Evolutionary conservation across 345 rosid species (phyloP).

Genomic region (Bruguiera parviflora): DNA sequence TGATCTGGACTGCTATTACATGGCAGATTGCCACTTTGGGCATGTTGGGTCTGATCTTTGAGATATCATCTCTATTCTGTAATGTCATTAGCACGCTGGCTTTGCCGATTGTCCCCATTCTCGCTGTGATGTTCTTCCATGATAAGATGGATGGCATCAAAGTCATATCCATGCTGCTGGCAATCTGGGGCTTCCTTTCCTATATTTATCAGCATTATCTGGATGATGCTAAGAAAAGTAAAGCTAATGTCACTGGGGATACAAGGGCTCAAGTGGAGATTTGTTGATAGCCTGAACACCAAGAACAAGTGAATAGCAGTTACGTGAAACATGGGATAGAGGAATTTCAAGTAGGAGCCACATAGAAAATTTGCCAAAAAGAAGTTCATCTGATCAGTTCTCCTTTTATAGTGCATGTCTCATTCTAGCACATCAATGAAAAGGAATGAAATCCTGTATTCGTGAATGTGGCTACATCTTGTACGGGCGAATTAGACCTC

Average conservation of each 20-base stretch:
- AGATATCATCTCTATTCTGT: slow-evolving; percentile 52
- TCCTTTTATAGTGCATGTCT: too few species aligned
- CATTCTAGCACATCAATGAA: too few species aligned
- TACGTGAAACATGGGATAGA: not conserved
- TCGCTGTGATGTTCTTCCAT: slow-evolving; percentile 48
- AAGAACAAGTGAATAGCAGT: not conserved
- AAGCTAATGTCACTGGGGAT: not conserved
- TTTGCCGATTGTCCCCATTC: slow-evolving; percentile 44
- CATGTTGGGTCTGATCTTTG: slow-evolving; percentile 43
- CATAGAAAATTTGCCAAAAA: too few species aligned
- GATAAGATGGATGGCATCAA: slow-evolving; percentile 58
- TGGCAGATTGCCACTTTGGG: slow-evolving; percentile 52
- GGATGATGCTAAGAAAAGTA: slow-evolving; percentile 23
- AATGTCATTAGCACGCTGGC: slow-evolving; percentile 48
- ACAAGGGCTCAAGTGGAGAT: slow-evolving; percentile 18
- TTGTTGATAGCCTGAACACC: slow-evolving; percentile 11
- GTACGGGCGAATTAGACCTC: too few species aligned
- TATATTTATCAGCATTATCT: slow-evolving; percentile 47
- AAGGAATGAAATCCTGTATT: too few species aligned
- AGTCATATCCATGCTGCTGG: slow-evolving; percentile 46
- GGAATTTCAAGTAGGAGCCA: not conserved
- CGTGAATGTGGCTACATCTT: too few species aligned
- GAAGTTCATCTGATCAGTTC: too few species aligned
- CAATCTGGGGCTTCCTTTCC: slow-evolving; percentile 52
- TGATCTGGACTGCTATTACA: slow-evolving; percentile 45